Percentiles rank a stretch among this genome's conserved stretches.
phyloP scores from a whole-genome alignment of 2,329 filamentous ascomycete genomes.

The Mycosphaerelloides madeirae region DNA sequence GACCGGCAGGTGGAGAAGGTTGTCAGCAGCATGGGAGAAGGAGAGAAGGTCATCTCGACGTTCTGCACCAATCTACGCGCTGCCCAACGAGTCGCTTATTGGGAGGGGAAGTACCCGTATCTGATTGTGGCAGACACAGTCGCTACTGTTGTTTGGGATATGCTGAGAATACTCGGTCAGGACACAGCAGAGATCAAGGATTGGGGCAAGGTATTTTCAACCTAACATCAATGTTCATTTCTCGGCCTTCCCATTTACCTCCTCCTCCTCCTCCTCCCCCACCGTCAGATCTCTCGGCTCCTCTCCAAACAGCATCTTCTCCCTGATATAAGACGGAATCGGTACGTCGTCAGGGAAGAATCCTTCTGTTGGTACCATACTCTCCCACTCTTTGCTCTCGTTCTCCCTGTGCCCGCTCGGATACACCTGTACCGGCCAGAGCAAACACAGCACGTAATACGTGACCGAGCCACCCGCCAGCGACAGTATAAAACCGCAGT shows the following conservation, averaged over 20 bases:
- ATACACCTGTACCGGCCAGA: conserved; percentile 20
- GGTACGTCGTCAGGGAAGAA: conserved; percentile 21
- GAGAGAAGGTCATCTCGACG: conserved; percentile 34
- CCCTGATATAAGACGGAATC: conserved; percentile 14
- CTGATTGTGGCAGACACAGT: conserved; percentile 42
- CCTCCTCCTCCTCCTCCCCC: not conserved
- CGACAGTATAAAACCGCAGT: conserved; percentile 21
- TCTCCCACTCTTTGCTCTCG: conserved; percentile 16
- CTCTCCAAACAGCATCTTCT: conserved; percentile 15
- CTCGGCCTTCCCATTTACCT: not conserved
- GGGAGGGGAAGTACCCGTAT: conserved; percentile 35
- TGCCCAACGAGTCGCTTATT: conserved; percentile 35
- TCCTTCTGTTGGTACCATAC: conserved; percentile 20
- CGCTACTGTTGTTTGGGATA: conserved; percentile 40
- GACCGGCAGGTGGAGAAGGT: conserved; percentile 29
- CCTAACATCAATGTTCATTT: not conserved
- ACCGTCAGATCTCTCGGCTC: conserved; percentile 4
- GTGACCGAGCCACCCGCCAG: conserved; percentile 12
- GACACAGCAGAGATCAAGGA: conserved; percentile 28
- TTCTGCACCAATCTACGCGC: conserved; percentile 45
- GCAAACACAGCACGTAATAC: conserved; percentile 13
- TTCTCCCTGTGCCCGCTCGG: conserved; percentile 11
- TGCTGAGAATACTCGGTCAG: conserved; percentile 34
- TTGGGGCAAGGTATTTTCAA: conserved; percentile 36
- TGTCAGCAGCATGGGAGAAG: conserved; percentile 19